Conservation (phyloP, 495 filamentous ascomycete genomes). For the Aspergillus hancockii region DNA sequence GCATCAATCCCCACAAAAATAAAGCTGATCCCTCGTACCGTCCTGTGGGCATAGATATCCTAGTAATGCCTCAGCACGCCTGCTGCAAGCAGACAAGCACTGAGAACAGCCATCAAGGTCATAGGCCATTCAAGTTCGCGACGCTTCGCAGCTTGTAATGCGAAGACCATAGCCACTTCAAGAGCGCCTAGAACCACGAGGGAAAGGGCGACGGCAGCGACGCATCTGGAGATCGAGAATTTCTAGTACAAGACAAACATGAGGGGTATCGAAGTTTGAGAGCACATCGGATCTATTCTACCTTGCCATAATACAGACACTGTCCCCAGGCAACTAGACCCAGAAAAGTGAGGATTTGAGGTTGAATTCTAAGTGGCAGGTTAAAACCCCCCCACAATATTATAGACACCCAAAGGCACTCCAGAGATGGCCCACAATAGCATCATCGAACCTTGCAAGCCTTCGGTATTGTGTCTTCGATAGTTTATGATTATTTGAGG, state of each 20-base stretch:
- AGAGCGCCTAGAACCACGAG: conserved; percentile 50
- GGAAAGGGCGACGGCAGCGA: conserved; percentile 33
- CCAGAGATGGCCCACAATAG: conserved; percentile 65
- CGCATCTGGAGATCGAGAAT: conserved; percentile 45
- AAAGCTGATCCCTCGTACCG: conserved; percentile 66
- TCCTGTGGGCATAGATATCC: conserved; percentile 59
- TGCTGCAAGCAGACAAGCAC: conserved; percentile 55
- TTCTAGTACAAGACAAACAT: conserved; percentile 28
- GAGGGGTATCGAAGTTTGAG: neutral
- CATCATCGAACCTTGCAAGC: conserved; percentile 66
- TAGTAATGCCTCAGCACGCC: conserved; percentile 58
- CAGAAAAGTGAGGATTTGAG: conserved; percentile 61
- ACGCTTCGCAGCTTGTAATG: conserved; percentile 42
- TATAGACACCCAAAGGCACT: conserved; percentile 65
- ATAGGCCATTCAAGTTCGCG: conserved; percentile 49
- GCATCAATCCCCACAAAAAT: conserved; percentile 67
- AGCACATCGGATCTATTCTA: conserved; percentile 16
- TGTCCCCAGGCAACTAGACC: conserved; percentile 65
- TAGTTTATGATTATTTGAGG: conserved; percentile 68
- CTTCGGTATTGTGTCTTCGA: conserved; percentile 56
- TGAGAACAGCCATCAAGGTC: conserved; percentile 61
- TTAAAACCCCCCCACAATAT: conserved; percentile 63
- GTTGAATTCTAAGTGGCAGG: conserved; percentile 59
- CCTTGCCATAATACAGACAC: conserved; percentile 63
- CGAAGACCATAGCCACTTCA: conserved; percentile 53